Base-by-base conservation (phyloP, 352 stramenopile genomes). In the Globisporangium rhizosaccharum region DNA sequence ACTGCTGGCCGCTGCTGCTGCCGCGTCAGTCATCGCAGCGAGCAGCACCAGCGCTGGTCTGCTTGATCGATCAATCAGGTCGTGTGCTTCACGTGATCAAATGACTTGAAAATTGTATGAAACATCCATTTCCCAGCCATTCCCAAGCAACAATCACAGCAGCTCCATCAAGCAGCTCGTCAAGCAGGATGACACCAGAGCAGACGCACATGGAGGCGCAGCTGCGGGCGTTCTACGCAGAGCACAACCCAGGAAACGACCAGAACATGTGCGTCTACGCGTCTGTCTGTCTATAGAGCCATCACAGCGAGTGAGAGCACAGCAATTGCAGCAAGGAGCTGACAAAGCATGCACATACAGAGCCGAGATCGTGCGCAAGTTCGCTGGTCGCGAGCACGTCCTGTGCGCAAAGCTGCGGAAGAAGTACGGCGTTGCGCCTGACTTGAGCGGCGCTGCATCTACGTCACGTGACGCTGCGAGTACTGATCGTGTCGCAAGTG, bases 291-390 rank as follows among this genome's bases (percentile, higher is more conserved):
- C 28, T 33, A 33, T 33, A 33, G 28, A 33, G 23, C 23, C 23
- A 23, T 23, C 23, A 23, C 23, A 33, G 28, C 28, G 28, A 33
- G 28, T 6, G 28, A 7, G 28, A 33, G 28, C 28, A 6, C 28
- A 33, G 28, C 28, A 33, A 6, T 23, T 23, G 28, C 28, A 33
- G 28, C 28, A 10, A 18, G 6, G 20, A 44, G 45, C 53, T 48
- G 2, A 51, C 17, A 8, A 17, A 39, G 17, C 20, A 2, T 20
- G 17, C 9, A 3, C 41, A 33, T 42, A 15, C 55, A 91, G 83
- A 23, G 67, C 68, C 18, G 80, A 90, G 63, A 94, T 94, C 61
- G 71, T 86, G 58, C 69, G 68, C 45, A 87, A 87, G 65, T 94
- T 87, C 55, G 57, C 61, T 5, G 77, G 79, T 18, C 79, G 81